Percentiles rank a stretch among this genome's conserved stretches.
Evolutionary conservation across 73 alveolate genomes (phyloP).

Genomic region (Durusdinium trenchii): DNA sequence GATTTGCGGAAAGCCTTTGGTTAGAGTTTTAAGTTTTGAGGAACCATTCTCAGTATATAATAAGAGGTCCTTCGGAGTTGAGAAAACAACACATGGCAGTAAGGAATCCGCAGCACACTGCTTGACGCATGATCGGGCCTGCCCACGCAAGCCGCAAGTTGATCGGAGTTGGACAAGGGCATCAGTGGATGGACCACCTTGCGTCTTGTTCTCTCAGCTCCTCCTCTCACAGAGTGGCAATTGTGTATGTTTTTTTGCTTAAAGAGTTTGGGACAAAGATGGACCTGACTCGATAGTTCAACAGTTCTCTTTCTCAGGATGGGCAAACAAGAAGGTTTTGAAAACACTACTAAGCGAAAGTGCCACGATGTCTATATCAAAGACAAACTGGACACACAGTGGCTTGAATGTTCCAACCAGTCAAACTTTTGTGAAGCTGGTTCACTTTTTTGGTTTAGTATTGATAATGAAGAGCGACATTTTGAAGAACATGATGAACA

Average conservation of each 20-base stretch:
- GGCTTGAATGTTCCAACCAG: not conserved
- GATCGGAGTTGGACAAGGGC: not conserved
- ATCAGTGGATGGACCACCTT: not conserved
- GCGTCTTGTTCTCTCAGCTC: not conserved
- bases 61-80: too few species aligned
- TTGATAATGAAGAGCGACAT: too few species aligned
- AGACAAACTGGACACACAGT: constrained; percentile 22
- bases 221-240: too few species aligned
- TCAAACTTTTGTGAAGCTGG: not conserved
- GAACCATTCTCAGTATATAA: not conserved
- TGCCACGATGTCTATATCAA: not conserved
- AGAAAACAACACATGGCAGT: not conserved
- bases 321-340: constrained; percentile 4
- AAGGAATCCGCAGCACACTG: not conserved
- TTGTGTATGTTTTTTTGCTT: too few species aligned
- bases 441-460: not conserved
- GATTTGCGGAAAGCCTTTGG: not conserved
- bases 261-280: too few species aligned
- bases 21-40: not conserved
- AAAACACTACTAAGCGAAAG: not conserved
- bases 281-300: too few species aligned
- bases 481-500: too few species aligned
- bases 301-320: constrained; percentile 8
- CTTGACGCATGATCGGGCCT: not conserved
- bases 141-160: not conserved